phyloP scores from a whole-genome alignment of 2,329 filamentous ascomycete genomes.

The Massarina eburnea region DNA sequence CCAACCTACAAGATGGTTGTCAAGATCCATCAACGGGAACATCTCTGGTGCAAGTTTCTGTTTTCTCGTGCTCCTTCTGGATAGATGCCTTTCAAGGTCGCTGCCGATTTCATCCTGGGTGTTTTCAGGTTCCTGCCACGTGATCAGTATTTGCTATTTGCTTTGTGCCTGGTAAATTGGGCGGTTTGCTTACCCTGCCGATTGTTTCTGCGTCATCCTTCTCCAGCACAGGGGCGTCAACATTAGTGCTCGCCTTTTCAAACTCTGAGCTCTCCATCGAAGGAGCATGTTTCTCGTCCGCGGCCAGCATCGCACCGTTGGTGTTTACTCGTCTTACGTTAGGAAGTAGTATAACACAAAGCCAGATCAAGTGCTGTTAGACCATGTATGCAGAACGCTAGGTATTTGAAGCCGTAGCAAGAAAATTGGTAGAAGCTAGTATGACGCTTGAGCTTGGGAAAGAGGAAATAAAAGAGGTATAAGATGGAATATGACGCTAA shows the following conservation, averaged over 20 bases:
- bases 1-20: slow-evolving; percentile 40
- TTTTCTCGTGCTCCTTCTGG: slow-evolving; percentile 32
- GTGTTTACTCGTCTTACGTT: too few species aligned
- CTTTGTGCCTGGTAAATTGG: neutral
- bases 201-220: slow-evolving; percentile 3
- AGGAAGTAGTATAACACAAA: too few species aligned
- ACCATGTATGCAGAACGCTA: too few species aligned
- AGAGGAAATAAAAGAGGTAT: too few species aligned
- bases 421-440: too few species aligned
- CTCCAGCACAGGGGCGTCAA: slow-evolving; percentile 13
- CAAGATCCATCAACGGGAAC: slow-evolving; percentile 36
- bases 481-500: too few species aligned
- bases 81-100: slow-evolving; percentile 34
- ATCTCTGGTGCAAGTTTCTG: slow-evolving; percentile 27
- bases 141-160: slow-evolving; percentile 3
- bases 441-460: too few species aligned
- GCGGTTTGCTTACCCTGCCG: slow-evolving; percentile 11
- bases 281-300: too few species aligned
- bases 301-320: too few species aligned
- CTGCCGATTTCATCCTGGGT: slow-evolving; percentile 19
- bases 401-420: too few species aligned
- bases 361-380: too few species aligned
- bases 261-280: slow-evolving; percentile 27
- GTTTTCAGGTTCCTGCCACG: slow-evolving; percentile 12
- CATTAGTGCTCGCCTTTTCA: slow-evolving; percentile 11